phyloP scores from a whole-genome alignment of 805 yeast genomes.

The Metschnikowia arizonensis region DNA sequence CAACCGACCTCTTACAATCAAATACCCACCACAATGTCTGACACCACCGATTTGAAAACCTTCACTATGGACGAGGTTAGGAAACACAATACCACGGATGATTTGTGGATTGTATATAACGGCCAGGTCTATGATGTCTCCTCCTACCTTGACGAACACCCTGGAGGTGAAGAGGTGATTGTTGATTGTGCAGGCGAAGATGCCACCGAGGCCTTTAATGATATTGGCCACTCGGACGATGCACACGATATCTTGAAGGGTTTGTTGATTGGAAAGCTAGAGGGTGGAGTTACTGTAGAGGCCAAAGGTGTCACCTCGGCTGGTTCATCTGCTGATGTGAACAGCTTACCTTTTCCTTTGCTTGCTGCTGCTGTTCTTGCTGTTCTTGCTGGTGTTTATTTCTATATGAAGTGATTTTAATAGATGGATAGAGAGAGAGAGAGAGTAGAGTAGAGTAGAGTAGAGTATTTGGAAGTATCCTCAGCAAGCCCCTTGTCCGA shows the following conservation, averaged over 20 bases:
- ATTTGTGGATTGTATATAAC: conserved; percentile 43
- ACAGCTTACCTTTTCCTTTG: conserved; percentile 19
- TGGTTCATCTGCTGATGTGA: conserved; percentile 11
- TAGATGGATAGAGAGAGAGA: background rate
- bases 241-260: conserved; percentile 74
- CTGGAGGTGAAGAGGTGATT: conserved; percentile 82
- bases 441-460: too few species aligned
- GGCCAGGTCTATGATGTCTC: conserved; percentile 42
- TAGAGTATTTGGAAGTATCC: too few species aligned
- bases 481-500: too few species aligned
- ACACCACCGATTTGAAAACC: conserved; percentile 30
- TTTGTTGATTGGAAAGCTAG: conserved; percentile 73
- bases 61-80: conserved; percentile 53
- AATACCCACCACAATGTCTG: conserved; percentile 15
- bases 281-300: conserved; percentile 48
- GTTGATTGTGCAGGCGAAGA: conserved; percentile 78
- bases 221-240: conserved; percentile 96
- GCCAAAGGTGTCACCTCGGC: conserved; percentile 12
- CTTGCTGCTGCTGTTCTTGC: conserved; percentile 18
- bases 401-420: conserved; percentile 14
- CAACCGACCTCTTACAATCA: too few species aligned
- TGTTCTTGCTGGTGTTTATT: conserved; percentile 19
- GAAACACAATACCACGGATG: conserved; percentile 36
- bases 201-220: conserved; percentile 66
- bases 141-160: conserved; percentile 48